These are phyloP conservation scores for Hymenoscyphus infarciens DNA, from an alignment of 2,329 filamentous ascomycete species.

Conservation along the genomic window DNA sequence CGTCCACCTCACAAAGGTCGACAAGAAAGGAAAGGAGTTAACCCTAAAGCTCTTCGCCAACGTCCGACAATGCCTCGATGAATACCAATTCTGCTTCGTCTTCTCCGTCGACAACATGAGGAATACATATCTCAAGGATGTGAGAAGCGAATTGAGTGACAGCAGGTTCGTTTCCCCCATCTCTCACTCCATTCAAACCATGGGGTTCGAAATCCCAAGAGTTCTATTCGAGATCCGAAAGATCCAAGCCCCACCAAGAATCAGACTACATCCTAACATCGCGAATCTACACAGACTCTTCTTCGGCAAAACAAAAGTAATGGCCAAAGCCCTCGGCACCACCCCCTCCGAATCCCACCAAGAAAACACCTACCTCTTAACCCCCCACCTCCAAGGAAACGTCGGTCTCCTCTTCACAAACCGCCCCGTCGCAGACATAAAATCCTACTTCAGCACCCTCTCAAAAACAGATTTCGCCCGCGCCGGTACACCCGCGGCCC, in stretches of 20 bases:
- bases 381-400: slow-evolving; percentile 69
- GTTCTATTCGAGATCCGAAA: neutral
- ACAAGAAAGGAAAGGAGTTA: slow-evolving; percentile 88
- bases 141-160: slow-evolving; percentile 79
- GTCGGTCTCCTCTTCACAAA: slow-evolving; percentile 91
- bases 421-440: slow-evolving; percentile 63
- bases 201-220: neutral
- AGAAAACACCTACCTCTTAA: slow-evolving; percentile 69
- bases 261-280: neutral
- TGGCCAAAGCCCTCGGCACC: slow-evolving; percentile 88
- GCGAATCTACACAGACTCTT: slow-evolving; percentile 64
- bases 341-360: slow-evolving; percentile 75
- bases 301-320: slow-evolving; percentile 99
- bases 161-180: slow-evolving; percentile 59
- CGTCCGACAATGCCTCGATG: slow-evolving; percentile 78
- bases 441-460: slow-evolving; percentile 69
- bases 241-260: neutral
- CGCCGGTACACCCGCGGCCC: slow-evolving; percentile 71
- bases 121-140: slow-evolving; percentile 91
- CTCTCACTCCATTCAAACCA: neutral
- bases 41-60: slow-evolving; percentile 84
- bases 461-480: slow-evolving; percentile 84
- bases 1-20: slow-evolving; percentile 84
- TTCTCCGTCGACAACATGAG: slow-evolving; percentile 97
- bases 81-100: slow-evolving; percentile 89